These are phyloP conservation scores for Tetrapisispora pingtungensis DNA, from an alignment of 805 yeast species.

Conservation along the genomic window DNA sequence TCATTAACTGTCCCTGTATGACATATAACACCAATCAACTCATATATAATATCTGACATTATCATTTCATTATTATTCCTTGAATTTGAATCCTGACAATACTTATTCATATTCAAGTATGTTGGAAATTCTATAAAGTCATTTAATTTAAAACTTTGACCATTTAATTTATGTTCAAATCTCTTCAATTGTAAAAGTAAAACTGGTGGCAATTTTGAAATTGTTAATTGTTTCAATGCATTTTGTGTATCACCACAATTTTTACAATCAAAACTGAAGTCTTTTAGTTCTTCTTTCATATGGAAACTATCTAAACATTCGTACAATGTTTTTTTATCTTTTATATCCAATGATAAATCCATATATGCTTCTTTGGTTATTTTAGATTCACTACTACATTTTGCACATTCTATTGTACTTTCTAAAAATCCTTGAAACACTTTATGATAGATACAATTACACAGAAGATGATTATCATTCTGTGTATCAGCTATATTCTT, in stretches of 20 bases:
- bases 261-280: constrained; percentile 61
- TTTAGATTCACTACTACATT: constrained; percentile 52
- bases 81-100: constrained; percentile 24
- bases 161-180: constrained; percentile 34
- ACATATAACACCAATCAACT: constrained; percentile 75
- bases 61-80: constrained; percentile 2
- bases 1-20: constrained; percentile 92
- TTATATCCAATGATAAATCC: constrained; percentile 76
- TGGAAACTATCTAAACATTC: constrained; percentile 75
- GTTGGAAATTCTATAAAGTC: constrained; percentile 63
- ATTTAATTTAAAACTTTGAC: constrained; percentile 59
- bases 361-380: constrained; percentile 77
- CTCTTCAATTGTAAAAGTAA: constrained; percentile 78
- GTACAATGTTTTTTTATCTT: constrained; percentile 35
- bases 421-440: constrained; percentile 77
- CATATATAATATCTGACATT: constrained; percentile 44
- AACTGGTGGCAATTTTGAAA: constrained; percentile 65
- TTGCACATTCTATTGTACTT: constrained; percentile 65
- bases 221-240: constrained; percentile 62
- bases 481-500: constrained; percentile 6
- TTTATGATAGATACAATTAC: constrained; percentile 74
- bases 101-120: constrained; percentile 60
- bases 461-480: constrained; percentile 23
- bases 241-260: constrained; percentile 51
- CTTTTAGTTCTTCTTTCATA: constrained; percentile 56